A percentile compares a stretch with the other conserved stretches of the same genome.
Conservation (phyloP, 1,139 yeast species). For the Meyerozyma smithsonii region DNA sequence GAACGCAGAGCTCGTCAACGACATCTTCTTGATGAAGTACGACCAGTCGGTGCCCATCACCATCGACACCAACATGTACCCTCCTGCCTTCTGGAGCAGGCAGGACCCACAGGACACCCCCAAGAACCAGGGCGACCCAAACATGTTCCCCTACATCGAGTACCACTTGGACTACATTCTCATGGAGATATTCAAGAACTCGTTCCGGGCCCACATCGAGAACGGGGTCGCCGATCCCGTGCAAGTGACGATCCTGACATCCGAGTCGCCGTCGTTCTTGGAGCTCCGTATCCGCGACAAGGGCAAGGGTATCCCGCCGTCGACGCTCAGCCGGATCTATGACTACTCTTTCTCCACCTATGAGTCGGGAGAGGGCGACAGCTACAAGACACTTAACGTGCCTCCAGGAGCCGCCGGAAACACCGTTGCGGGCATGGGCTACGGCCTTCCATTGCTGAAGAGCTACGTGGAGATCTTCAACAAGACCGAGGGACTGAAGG, state of each 20-base stretch:
- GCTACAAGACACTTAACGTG: conserved; percentile 54
- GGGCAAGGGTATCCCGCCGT: conserved; percentile 83
- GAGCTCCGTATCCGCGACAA: conserved; percentile 76
- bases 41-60: conserved; percentile 62
- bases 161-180: conserved; percentile 83
- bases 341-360: conserved; percentile 85
- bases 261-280: conserved; percentile 36
- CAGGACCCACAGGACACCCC: conserved; percentile 22
- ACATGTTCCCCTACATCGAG: conserved; percentile 71
- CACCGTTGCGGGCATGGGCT: conserved; percentile 93
- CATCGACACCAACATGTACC: conserved; percentile 44
- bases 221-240: conserved; percentile 57
- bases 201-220: conserved; percentile 83
- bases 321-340: conserved; percentile 60
- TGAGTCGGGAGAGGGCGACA: conserved; percentile 54
- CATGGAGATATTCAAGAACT: conserved; percentile 82
- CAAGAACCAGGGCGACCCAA: conserved; percentile 17
- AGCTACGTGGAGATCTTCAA: conserved; percentile 44
- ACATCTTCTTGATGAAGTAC: conserved; percentile 74
- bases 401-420: conserved; percentile 71
- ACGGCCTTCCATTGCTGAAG: conserved; percentile 83
- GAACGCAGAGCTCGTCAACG: conserved; percentile 73
- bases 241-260: conserved; percentile 59
- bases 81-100: conserved; percentile 31
- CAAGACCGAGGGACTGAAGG: conserved; percentile 20